Percentiles rank a stretch among this genome's conserved stretches.
Conservation (phyloP, 768 basidiomycete genomes). For the Kwoniella bestiolae region DNA sequence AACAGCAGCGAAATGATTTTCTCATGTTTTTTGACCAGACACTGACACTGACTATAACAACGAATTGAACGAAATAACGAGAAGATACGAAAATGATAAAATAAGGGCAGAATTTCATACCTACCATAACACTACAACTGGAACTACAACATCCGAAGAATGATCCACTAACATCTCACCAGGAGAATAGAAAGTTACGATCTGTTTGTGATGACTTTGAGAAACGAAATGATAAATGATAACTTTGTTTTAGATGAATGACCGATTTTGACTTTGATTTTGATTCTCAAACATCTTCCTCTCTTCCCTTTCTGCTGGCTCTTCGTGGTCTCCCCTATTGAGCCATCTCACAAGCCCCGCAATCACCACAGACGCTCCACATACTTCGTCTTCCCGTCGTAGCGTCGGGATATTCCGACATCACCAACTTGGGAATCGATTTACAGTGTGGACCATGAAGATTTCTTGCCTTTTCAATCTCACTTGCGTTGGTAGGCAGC, state of each 20-base stretch:
- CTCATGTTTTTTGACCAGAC: neutral
- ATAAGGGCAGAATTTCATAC: neutral
- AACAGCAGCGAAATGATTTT: neutral
- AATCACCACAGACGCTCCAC: constrained; percentile 48
- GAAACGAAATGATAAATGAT: too few relatives aligned
- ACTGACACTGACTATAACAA: neutral
- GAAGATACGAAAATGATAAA: neutral
- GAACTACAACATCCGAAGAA: neutral
- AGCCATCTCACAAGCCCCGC: constrained; percentile 44
- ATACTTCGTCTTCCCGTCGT: constrained; percentile 41
- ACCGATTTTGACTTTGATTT: neutral
- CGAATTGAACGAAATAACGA: neutral
- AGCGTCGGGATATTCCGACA: constrained; percentile 46
- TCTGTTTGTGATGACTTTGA: constrained; percentile 3
- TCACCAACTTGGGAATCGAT: constrained; percentile 42
- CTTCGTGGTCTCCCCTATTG: constrained; percentile 1
- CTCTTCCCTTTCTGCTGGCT: too few relatives aligned
- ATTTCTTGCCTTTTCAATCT: constrained; percentile 41
- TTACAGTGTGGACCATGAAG: constrained; percentile 44
- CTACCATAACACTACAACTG: constrained; percentile 7
- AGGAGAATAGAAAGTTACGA: neutral
- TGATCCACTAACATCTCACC: neutral
- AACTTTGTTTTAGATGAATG: too few relatives aligned
- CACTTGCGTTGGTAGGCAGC: constrained; percentile 34
- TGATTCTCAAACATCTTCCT: too few relatives aligned